Evolutionary conservation across 2,329 filamentous ascomycete genomes (phyloP), one percentile per base, ranked within the genome.

Genomic region (Fusarium beomiforme): DNA sequence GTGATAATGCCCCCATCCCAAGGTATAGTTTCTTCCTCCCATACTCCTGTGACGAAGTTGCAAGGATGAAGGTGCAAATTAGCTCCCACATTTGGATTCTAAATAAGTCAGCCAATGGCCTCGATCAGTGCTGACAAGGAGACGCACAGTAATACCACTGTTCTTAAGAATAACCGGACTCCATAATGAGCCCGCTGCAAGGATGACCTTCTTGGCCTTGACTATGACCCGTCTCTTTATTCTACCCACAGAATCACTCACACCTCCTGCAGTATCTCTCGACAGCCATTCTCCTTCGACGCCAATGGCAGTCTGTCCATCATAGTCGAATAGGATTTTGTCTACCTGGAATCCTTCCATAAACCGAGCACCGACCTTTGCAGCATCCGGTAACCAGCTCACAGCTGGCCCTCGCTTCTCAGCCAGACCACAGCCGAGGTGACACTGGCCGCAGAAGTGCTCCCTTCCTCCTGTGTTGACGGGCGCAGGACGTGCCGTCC

Each of bases 31-130:
- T 92, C 90, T 64, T 94, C 86, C 34, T 91, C 85, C 79, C 91
- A 94, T n/a, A 90, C 84, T 4, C 87, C 92, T 7, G 80, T 79
- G 9, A 90, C 75, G 12, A 85, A 78, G 75, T 85, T 87, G 76
- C 90, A 91, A 3, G 94, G 95, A 77, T 98, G 95, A 2, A 97
- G 80, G 75, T 96, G 86, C 6, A 98, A 87, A 75, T 98, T 93
- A 11, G 86, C 88, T 29, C 95, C 95, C 69, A 98, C 91, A 61
- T 97, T 91, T 7, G 86, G 86, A 78, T 97, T 97, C 83, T 90
- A 75, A 17, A 43, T 26, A 24, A 23, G 70, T 79, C 57, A 79
- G 76, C 63, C 31, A 55, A 64, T 34, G 34, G 31, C n/a, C 41
- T 33, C 31, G 39, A 41, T 36, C 29, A 33, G 29, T 58, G 26